Base-by-base conservation (phyloP, 1,284 basidiomycete species). In the Tylopilus sp. region DNA sequence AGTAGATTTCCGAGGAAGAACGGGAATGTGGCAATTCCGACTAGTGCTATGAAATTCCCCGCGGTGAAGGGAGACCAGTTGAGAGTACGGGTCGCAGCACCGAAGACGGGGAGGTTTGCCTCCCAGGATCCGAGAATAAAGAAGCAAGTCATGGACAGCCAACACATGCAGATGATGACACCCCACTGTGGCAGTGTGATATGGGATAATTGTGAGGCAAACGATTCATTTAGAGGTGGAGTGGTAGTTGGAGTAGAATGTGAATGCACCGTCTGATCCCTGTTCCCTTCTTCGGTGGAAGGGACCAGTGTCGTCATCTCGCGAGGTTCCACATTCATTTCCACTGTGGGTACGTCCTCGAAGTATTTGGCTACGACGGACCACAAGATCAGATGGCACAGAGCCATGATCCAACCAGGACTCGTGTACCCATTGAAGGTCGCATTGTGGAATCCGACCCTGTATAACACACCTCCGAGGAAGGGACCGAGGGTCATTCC, bases 121-220 rank as follows among this genome's bases (percentile, higher is more conserved):
- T 88, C 84, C 84, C 83, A 86, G 16, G 78, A 77, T 15, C 82
- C 83, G 44, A 87, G 77, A 58, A 85, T 74, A 67, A 86, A 84
- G 72, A 87, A 88, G 62, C 78, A 84, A 9, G 79, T 76, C 82
- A 86, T 85, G 34, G 83, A 76, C 56, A 78, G 81, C 79, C 82
- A 86, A 60, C 80, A 84, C 81, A 86, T 86, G 58, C 77, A 82
- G 29, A 70, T 57, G n/a, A 78, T 72, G 33, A 82, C 78, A 19
- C 79, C 81, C 68, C 71, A 75, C 46, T 75, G 75, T 21, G 60
- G 36, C 35, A 23, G 41, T 29, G 62, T 57, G 42, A 67, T 46
- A 16, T 31, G 41, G 28, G 34, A 57, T 40, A 51, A 59, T 16
- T 45, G 67, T 46, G 33, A 19, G 34, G 42, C n/a, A 16, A 55